Evolutionary conservation across 2,329 filamentous ascomycete genomes (phyloP), one percentile per base, ranked within the genome.

Genomic region (Cladosporium sp.): DNA sequence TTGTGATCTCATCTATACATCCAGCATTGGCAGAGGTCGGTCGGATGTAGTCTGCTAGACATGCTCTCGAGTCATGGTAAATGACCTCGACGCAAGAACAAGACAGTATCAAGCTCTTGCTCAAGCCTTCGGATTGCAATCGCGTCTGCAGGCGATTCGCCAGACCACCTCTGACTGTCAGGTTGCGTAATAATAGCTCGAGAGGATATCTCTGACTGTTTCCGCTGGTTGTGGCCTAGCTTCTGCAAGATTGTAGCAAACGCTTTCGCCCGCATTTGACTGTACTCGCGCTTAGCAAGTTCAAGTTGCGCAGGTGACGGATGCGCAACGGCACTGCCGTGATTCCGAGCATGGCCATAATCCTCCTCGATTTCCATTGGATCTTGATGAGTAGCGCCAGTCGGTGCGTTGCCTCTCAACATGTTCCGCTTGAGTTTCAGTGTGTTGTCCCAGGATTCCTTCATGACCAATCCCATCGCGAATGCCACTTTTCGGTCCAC

Each of bases 401-500:
- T 33, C 10, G 18, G 31, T 28, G 26, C 50, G 6, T 37, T 57
- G 10, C 46, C 59, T 16, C 26, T 21, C 14, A 62, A 23, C 46
- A 62, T 40, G 37, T 64, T 55, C 6, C 44, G 33, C n/a, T 33
- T 50, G 40, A 46, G 16, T 28, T 52, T 59, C 5, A 60, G 6
- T 8, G 55, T 58, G 4, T 18, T 31, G 21, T 65, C 44, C 79
- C 79, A 87, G 0, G 89, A 89, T 67, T 89, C 83, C 8, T 88
- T 80, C 14, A 93, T 78, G 11, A 83, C 80, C 5, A 91, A 72
- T 0, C 91, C 91, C 1, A 93, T 74, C 0, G 87, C 86, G 21
- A 92, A 76, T 0, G 90, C 86, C 1, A 91, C 85, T 28, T 86
- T 85, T 10, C 91, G 80, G 2, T 91, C 86, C 0, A 96, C 91